phyloP scores from a whole-genome alignment of 306 rosid species.

The Aeschynomene evenia region DNA sequence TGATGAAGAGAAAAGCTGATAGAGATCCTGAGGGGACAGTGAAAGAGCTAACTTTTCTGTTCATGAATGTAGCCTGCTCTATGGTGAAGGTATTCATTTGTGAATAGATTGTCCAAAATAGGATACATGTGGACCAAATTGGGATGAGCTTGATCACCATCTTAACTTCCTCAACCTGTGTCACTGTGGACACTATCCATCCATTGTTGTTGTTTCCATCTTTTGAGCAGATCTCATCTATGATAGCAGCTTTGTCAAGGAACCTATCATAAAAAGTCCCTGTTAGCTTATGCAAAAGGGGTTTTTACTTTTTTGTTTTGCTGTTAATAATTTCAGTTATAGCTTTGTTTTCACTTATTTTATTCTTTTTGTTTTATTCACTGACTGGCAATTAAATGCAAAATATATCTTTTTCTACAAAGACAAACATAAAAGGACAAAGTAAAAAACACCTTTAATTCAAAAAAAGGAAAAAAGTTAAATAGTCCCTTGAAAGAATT shows the following conservation, averaged over 20 bases:
- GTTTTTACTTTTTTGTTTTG: too few relatives aligned
- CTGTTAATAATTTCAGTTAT: background rate
- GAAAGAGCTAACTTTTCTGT: conserved; percentile 55
- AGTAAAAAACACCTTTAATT: background rate
- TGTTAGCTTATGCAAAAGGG: conserved; percentile 1
- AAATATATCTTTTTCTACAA: conserved; percentile 9
- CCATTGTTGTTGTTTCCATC: conserved; percentile 44
- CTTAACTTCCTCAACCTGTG: conserved; percentile 87
- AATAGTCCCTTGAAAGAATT: conserved; percentile 4
- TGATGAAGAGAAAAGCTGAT: conserved; percentile 65
- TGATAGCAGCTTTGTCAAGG: conserved; percentile 90
- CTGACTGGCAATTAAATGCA: background rate
- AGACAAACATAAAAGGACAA: background rate
- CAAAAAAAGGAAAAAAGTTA: background rate
- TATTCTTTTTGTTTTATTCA: background rate
- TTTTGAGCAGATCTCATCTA: conserved; percentile 44
- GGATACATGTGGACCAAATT: conserved; percentile 92
- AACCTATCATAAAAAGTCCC: conserved; percentile 47
- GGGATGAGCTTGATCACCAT: conserved; percentile 84
- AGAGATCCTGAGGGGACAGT: conserved; percentile 75
- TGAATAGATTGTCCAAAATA: conserved; percentile 92
- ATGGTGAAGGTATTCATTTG: conserved; percentile 92
- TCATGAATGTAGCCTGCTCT: conserved; percentile 97
- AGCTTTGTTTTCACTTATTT: background rate
- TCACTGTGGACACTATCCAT: conserved; percentile 77